phyloP scores from a whole-genome alignment of 441 rosid genomes.

The Rhodomyrtus psidioides region DNA sequence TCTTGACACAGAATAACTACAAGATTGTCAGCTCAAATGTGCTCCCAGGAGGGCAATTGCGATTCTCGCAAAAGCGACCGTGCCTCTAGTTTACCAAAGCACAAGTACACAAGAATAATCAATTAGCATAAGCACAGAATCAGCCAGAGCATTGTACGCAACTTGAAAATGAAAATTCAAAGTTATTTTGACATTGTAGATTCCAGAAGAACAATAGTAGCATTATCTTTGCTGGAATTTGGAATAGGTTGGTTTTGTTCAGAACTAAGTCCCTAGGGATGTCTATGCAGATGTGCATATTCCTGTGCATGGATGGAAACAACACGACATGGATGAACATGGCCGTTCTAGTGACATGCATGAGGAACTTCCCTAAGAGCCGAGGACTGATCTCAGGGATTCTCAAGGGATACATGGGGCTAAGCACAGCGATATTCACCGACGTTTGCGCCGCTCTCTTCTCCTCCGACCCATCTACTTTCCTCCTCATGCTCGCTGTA shows the following conservation, averaged over 20 bases:
- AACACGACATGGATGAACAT: conserved; percentile 11
- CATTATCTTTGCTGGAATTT: background rate
- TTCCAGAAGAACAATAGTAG: background rate
- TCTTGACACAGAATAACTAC: too few species aligned
- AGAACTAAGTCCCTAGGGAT: background rate
- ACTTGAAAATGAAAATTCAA: background rate
- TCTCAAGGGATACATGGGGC: conserved; percentile 9
- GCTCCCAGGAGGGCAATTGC: background rate
- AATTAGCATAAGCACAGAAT: background rate
- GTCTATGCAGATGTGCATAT: conserved; percentile 9
- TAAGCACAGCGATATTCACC: conserved; percentile 5
- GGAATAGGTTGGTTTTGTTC: background rate
- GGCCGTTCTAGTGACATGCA: conserved; percentile 8
- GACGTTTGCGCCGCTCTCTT: conserved; percentile 2
- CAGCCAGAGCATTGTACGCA: background rate
- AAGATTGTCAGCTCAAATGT: background rate
- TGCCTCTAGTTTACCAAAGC: background rate
- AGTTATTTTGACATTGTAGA: background rate
- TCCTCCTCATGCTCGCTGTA: conserved; percentile 1
- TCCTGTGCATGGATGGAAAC: conserved; percentile 6
- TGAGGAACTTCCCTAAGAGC: conserved; percentile 3
- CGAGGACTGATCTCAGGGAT: conserved; percentile 5
- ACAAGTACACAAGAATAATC: background rate
- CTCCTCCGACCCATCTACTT: background rate
- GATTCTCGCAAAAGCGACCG: background rate